Evolutionary conservation across 257 asterid genomes (phyloP).

Genomic region (Perilla frutescens): DNA sequence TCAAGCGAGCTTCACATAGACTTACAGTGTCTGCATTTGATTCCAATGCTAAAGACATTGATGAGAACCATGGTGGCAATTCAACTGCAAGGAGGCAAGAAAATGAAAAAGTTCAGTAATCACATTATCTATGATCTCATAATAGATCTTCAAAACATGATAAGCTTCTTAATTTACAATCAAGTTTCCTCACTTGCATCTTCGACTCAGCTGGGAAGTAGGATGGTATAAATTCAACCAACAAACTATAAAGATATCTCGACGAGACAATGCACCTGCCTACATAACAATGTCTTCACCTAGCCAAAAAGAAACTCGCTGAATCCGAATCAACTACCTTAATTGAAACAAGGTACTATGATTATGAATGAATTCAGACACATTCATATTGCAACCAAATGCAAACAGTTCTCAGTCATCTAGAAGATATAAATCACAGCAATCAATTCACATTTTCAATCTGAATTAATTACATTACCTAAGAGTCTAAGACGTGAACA

Average conservation of each 20-base stretch:
- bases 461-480: conserved; percentile 19
- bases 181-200: neutral
- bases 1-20: conserved; percentile 33
- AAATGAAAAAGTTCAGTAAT: conserved; percentile 20
- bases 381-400: conserved; percentile 4
- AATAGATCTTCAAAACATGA: neutral
- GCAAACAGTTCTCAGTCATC: neutral
- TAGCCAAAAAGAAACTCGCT: neutral
- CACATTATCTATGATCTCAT: conserved; percentile 10
- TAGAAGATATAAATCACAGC: neutral
- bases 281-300: neutral
- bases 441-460: conserved; percentile 3
- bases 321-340: neutral
- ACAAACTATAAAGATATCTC: neutral
- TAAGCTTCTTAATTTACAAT: neutral
- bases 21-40: conserved; percentile 79
- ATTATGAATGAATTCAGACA: neutral
- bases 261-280: neutral
- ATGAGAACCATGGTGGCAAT: conserved; percentile 91
- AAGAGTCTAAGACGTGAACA: neutral
- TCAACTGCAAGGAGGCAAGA: conserved; percentile 70
- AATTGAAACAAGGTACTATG: neutral
- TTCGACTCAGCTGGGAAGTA: neutral
- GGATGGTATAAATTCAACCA: neutral
- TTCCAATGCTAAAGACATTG: conserved; percentile 69